Evolutionary conservation across 2,329 filamentous ascomycete genomes (phyloP).

Genomic region (Mycocentrospora acerina): DNA sequence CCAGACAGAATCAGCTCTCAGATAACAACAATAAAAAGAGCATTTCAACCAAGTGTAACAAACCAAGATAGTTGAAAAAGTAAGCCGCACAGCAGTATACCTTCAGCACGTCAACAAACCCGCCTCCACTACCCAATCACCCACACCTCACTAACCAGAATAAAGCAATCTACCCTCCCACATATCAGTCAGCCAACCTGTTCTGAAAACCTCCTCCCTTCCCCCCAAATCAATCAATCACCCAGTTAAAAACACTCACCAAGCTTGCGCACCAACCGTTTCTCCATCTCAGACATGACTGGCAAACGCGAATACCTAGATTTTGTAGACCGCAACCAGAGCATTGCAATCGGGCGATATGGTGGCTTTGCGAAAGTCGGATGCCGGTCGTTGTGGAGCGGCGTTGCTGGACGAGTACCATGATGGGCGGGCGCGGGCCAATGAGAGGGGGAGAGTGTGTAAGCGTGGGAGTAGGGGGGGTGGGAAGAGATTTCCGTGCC

Average conservation of each 20-base stretch:
- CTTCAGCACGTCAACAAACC: conserved; percentile 5
- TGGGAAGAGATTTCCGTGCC: too few relatives aligned
- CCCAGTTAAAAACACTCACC: conserved; percentile 11
- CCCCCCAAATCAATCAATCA: too few relatives aligned
- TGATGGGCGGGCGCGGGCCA: conserved; percentile 21
- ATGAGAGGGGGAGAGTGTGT: conserved; percentile 14
- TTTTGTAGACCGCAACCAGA: too few relatives aligned
- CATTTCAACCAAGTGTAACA: too few relatives aligned
- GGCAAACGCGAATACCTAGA: conserved; percentile 7
- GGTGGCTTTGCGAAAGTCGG: too few relatives aligned
- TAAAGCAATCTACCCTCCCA: conserved; percentile 24
- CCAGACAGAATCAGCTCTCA: conserved; percentile 4
- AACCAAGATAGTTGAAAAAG: conserved; percentile 36
- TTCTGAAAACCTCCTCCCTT: too few relatives aligned
- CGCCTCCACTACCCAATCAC: background rate
- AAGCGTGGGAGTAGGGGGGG: conserved; percentile 9
- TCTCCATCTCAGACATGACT: conserved; percentile 20
- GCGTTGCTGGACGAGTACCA: conserved; percentile 9
- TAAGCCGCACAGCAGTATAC: conserved; percentile 34
- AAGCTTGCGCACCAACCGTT: conserved; percentile 29
- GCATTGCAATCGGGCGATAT: too few relatives aligned
- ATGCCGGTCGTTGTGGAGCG: too few relatives aligned
- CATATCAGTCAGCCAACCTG: too few relatives aligned
- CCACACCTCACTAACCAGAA: conserved; percentile 13
- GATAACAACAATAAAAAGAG: too few relatives aligned